Evolutionary conservation across 305 asterid genomes (phyloP), one percentile per base, ranked within the genome.

Genomic region (Fraxinus platypoda): DNA sequence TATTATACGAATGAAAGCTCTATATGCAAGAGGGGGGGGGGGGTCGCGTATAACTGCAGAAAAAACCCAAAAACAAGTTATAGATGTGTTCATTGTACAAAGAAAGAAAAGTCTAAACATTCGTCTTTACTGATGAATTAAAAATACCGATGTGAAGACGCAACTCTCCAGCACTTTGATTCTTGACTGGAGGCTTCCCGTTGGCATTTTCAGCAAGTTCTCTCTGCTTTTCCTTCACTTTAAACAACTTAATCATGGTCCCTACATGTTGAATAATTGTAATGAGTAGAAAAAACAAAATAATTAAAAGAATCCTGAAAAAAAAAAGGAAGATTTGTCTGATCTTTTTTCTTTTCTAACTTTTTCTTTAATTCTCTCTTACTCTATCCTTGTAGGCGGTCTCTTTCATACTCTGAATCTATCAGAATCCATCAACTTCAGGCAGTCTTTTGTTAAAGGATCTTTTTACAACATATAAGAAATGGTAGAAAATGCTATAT

Each of bases 81-180:
- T 37, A 79, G 26, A 59, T 13, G 43, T 11, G 25, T 23, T 75
- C 59, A 35, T 12, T 31, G 43, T n/a, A 23, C 11, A 25, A 15
- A 33, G 38, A 68, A 13, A 59, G 57, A 74, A 2, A 54, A n/a
- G n/a, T 57, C 78, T 19, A 77, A 34, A 59, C 78, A 64, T 79
- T 38, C n/a, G 25, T 71, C 74, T 74, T 28, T 37, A 52, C 31
- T 70, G 13, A 70, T 82, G 75, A 82, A 77, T 23, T 46, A 30
- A 54, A 79, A 62, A 77, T 81, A 93, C 99, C 99, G 93, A 93
- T 95, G 87, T 95, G 95, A 89, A 95, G 97, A 81, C 97, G 99
- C 78, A 95, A 87, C 86, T 95, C 98, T 78, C 99, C 35, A 33
- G 35, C 35, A 33, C 35, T 33, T 84, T 94, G 98, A 87, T 94